Conservation (phyloP, 2,329 filamentous ascomycete genomes). For the Sporothrix schenckii region DNA sequence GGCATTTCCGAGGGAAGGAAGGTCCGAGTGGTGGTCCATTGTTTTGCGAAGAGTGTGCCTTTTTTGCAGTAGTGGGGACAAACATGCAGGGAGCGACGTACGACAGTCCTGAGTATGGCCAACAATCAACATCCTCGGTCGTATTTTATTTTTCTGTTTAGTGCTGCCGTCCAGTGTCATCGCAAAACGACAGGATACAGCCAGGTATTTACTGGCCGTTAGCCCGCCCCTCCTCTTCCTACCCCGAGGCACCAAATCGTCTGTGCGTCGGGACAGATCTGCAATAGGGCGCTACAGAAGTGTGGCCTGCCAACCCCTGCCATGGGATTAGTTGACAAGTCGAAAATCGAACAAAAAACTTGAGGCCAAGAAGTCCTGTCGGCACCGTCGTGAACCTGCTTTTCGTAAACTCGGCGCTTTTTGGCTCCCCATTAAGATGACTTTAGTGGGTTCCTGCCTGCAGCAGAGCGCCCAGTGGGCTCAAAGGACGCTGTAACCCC, state of each 20-base stretch:
- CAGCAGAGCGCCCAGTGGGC: background rate
- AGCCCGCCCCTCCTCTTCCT: conserved; percentile 12
- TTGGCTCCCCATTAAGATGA: background rate
- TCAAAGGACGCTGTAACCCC: background rate
- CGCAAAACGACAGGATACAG: background rate
- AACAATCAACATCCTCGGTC: conserved; percentile 13
- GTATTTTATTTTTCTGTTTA: conserved; percentile 12
- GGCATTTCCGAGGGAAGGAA: background rate
- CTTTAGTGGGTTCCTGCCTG: background rate
- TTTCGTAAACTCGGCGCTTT: background rate
- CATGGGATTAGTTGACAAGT: background rate
- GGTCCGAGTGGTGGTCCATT: background rate
- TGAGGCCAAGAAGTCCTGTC: background rate
- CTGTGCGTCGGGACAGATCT: conserved; percentile 31
- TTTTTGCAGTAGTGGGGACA: conserved; percentile 6
- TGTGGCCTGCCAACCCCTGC: conserved; percentile 19
- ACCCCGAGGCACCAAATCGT: conserved; percentile 26
- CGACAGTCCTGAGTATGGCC: too few species aligned
- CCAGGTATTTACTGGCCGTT: background rate
- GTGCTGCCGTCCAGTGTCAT: background rate
- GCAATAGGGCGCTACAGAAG: conserved; percentile 20
- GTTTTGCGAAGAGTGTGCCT: conserved; percentile 11
- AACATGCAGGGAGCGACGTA: conserved; percentile 10
- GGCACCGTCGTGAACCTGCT: background rate
- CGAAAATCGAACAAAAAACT: background rate